phyloP scores from a whole-genome alignment of 1,284 basidiomycete genomes.

The Rhizopogon hawkerae region DNA sequence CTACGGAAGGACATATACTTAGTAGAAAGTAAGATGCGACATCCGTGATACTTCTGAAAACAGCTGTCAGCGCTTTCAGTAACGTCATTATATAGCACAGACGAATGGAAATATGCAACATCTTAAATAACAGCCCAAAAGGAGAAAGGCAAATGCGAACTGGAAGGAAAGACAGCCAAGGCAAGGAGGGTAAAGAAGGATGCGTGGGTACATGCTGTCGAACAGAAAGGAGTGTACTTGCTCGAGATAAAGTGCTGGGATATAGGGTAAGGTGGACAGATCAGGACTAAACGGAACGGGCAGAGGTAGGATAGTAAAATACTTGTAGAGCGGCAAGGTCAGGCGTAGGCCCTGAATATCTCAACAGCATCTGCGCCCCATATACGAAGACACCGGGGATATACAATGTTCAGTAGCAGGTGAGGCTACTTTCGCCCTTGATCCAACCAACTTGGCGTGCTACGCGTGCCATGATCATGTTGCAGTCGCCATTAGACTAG shows the following conservation, averaged over 20 bases:
- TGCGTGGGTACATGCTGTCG: constrained; percentile 28
- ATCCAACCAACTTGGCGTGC: neutral
- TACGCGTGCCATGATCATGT: constrained; percentile 15
- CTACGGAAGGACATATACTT: neutral
- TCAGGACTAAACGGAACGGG: constrained; percentile 15
- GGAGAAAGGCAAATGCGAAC: constrained; percentile 7
- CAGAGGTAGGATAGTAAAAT: constrained; percentile 10
- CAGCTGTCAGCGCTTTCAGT: constrained; percentile 11
- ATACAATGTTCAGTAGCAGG: constrained; percentile 1
- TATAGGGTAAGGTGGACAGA: constrained; percentile 24
- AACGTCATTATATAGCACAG: constrained; percentile 29
- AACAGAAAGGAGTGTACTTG: constrained; percentile 20
- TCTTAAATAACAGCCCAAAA: constrained; percentile 26
- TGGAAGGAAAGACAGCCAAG: neutral
- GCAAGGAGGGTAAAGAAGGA: constrained; percentile 17
- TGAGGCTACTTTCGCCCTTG: neutral
- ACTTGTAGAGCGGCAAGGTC: constrained; percentile 1
- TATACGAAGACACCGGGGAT: neutral
- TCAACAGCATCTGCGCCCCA: constrained; percentile 3
- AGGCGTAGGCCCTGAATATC: constrained; percentile 18
- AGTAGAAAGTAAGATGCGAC: neutral
- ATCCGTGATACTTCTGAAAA: neutral
- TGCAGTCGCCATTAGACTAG: constrained; percentile 28
- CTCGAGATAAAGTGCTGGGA: constrained; percentile 11
- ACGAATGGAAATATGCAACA: constrained; percentile 26